Conservation (phyloP, 2,329 filamentous ascomycete species). For the Pseudogymnoascus sp. region DNA sequence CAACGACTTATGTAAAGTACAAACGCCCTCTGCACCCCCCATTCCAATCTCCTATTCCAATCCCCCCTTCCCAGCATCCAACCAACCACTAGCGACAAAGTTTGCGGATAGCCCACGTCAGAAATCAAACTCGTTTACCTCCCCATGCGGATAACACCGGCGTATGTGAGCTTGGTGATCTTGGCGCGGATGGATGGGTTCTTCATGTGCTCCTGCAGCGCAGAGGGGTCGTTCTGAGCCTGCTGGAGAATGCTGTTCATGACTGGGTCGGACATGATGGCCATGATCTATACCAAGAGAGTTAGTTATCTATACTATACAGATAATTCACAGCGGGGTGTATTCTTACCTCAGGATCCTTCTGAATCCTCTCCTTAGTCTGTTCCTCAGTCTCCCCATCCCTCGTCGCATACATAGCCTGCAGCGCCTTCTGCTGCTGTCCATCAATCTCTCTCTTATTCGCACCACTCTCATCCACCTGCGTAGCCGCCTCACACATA, state of each 20-base stretch:
- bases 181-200: slow-evolving; percentile 78
- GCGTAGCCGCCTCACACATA: slow-evolving; percentile 70
- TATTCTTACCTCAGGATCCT: slow-evolving; percentile 73
- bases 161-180: slow-evolving; percentile 90
- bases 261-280: slow-evolving; percentile 87
- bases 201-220: slow-evolving; percentile 94
- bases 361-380: slow-evolving; percentile 82
- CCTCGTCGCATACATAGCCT: slow-evolving; percentile 80
- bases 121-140: slow-evolving; percentile 21
- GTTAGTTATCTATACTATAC: slow-evolving; percentile 16
- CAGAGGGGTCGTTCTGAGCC: slow-evolving; percentile 85
- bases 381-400: slow-evolving; percentile 96
- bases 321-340: neutral
- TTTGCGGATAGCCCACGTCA: neutral
- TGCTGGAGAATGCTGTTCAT: slow-evolving; percentile 98
- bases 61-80: neutral
- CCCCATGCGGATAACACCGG: slow-evolving; percentile 80
- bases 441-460: slow-evolving; percentile 88
- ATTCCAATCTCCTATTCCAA: neutral
- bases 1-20: slow-evolving; percentile 1
- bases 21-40: neutral
- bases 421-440: slow-evolving; percentile 86
- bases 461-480: slow-evolving; percentile 61
- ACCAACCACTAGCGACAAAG: neutral
- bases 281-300: slow-evolving; percentile 56